Base-by-base conservation (phyloP, 2,329 filamentous ascomycete species). In the Fusarium acutatum region DNA sequence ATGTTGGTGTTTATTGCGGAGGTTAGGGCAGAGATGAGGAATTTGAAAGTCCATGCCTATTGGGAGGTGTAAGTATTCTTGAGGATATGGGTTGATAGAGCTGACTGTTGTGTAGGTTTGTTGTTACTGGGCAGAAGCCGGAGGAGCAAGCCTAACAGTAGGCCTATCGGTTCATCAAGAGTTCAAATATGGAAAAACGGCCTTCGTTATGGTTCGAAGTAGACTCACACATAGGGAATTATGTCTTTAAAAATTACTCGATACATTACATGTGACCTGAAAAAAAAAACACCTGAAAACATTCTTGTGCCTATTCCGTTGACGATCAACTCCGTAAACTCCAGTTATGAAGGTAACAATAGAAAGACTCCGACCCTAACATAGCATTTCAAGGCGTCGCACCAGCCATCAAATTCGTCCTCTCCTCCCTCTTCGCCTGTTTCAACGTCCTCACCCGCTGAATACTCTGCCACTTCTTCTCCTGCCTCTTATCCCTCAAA, bases 121-220 rank as follows among this genome's bases (percentile, higher is more conserved):
- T 71, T 15, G 34, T 67, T 6, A 59, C 58, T 28, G 71, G 71
- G 4, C 69, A 73, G 38, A 73, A 70, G 28, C 64, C 70, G 0
- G n/a, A 44, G 20, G 34, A 50, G 10, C 8, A 22, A 8, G 15
- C 22, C 15, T 14, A 8, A 13, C 7, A 5, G 8, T 13, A n/a
- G 11, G 5, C n/a, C n/a, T n/a, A n/a, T n/a, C n/a, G n/a, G n/a
- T n/a, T n/a, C n/a, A n/a, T n/a, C 7, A 32, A 10, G 1, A 2
- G 6, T 12, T 12, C 11, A 32, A 15, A n/a, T 0, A 24, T 6
- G 6, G 1, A 6, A 28, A 17, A 4, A 5, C 6, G 17, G 6
- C 2, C 0, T 5, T 22, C 4, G 0, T n/a, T 8, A 8, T 20
- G 12, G n/a, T 28, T 11, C 4, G 1, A 22, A 28, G 7, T 11